Percentiles rank a stretch among this genome's conserved stretches.
These are phyloP conservation scores for Aspergillus wentii DNA, from an alignment of 495 filamentous ascomycete species.

Conservation along the genomic window DNA sequence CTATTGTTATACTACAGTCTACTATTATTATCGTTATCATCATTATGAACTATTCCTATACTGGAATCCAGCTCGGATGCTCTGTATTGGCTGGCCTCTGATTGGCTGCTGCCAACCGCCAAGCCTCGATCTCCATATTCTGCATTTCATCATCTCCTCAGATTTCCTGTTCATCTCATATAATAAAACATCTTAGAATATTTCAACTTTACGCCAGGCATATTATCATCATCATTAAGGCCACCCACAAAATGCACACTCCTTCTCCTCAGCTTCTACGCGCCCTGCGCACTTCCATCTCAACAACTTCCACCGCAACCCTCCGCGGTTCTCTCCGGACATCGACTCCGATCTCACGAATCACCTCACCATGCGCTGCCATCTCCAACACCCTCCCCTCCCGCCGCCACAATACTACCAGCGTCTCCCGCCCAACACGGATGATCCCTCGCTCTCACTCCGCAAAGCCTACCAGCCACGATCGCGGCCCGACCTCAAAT, in stretches of 20 bases:
- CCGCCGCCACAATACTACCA: conserved; percentile 26
- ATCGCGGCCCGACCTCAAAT: conserved; percentile 54
- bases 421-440: conserved; percentile 21
- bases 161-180: no score
- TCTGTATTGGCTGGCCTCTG: no score
- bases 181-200: no score
- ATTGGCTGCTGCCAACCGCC: no score
- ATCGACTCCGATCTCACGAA: conserved; percentile 4
- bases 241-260: conserved; percentile 25
- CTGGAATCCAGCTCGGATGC: no score
- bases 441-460: conserved; percentile 37
- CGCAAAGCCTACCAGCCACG: conserved; percentile 35
- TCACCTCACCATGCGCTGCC: conserved; percentile 8
- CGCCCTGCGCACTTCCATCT: conserved; percentile 34
- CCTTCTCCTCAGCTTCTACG: conserved; percentile 43
- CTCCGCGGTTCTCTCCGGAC: conserved; percentile 14
- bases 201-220: no score
- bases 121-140: no score
- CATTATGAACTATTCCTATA: no score
- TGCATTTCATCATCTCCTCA: no score
- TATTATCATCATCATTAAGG: no score
- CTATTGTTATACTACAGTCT: no score
- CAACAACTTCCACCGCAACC: conserved; percentile 5
- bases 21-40: no score
- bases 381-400: conserved; percentile 3